Evolutionary conservation across 2,329 filamentous ascomycete species (phyloP), one percentile per base, ranked within the genome.

Genomic region (Lachnellula suecica): DNA sequence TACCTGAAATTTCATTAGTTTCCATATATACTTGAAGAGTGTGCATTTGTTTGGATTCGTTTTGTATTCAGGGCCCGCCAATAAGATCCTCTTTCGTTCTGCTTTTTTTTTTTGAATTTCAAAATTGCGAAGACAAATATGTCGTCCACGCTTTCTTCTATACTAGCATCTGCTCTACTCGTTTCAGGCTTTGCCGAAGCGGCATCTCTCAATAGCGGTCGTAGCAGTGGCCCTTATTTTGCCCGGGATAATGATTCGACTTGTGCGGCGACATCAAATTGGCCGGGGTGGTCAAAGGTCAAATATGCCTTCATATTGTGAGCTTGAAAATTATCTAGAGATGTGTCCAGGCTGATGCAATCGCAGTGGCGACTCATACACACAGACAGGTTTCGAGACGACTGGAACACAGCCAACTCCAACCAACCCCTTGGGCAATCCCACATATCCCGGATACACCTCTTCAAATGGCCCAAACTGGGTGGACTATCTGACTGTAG

Each of bases 391-490:
- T 15, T 74, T 73, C 64, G 67, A 71, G 45, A 49, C 62, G 11
- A 68, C 59, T 27, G 59, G 61, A 10, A 61, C 62, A 7, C 63
- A 71, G 37, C 71, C 71, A 8, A 63, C 67, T 4, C 55, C 63
- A 0, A 61, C 62, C 2, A 73, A 73, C 56, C 70, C 71, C 5
- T 55, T 73, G 9, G 71, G 71, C 13, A 73, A 73, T 53, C 71
- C 71, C 17, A 44, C 65, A 7, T 73, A 70, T 47, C 71, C 71
- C 45, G 71, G 71, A 10, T 69, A 58, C 51, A 72, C 72, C 23
- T 62, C 71, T 8, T 56, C 69, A 52, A 76, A 74, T 55, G 79
- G 79, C 0, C 79, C 77, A 1, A 81, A 81, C 61, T 82, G 79
- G 77, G 70, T 81, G n/a, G 79, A 74, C 52, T 79, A 71, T 59